A percentile compares a stretch with the other conserved stretches of the same genome.
Conservation (phyloP, 495 filamentous ascomycete genomes). For the Podospora comata region DNA sequence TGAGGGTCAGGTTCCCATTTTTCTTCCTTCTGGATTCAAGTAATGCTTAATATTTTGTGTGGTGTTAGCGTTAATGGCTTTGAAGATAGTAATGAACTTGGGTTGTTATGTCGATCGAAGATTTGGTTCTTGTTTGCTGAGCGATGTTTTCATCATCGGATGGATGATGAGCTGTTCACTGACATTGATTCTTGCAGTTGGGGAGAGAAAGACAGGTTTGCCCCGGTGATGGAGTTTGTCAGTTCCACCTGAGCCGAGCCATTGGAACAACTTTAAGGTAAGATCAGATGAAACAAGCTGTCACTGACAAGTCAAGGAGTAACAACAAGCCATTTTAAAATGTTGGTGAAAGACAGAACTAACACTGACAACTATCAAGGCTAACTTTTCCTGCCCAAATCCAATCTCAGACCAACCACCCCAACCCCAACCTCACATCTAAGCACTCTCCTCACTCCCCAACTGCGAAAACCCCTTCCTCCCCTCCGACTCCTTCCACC, state of each 20-base stretch:
- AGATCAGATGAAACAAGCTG: not conserved
- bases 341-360: not conserved
- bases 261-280: not conserved
- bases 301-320: not conserved
- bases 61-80: conserved; percentile 11
- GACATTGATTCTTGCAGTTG: not conserved
- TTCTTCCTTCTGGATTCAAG: not conserved
- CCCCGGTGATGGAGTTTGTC: not conserved
- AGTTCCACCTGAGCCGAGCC: not conserved
- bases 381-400: not conserved
- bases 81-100: conserved; percentile 12
- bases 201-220: not conserved
- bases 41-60: conserved; percentile 15
- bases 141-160: not conserved
- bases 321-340: not conserved
- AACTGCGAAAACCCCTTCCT: conserved; percentile 21
- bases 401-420: not conserved
- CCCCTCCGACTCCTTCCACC: conserved; percentile 16
- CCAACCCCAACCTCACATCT: not conserved
- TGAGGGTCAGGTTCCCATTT: not conserved
- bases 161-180: not conserved
- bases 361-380: not conserved
- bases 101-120: not conserved
- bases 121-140: not conserved
- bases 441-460: conserved; percentile 24